phyloP scores from a whole-genome alignment of 495 filamentous ascomycete genomes.

The Pyronema omphalodes region DNA sequence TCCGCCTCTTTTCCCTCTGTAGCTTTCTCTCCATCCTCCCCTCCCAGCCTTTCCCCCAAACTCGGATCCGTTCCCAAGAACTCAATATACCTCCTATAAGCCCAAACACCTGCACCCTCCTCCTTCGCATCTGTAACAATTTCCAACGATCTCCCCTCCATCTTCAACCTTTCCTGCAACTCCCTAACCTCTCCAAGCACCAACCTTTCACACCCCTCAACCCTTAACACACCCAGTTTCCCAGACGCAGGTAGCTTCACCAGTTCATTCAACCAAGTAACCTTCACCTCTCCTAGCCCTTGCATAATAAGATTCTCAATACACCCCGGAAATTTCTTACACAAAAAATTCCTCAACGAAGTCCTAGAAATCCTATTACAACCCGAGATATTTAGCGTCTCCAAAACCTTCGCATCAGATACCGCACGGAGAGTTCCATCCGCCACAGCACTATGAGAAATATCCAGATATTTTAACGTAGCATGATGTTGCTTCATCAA shows the following conservation, averaged over 20 bases:
- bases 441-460: conserved; percentile 17
- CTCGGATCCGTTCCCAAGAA: conserved; percentile 6
- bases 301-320: conserved; percentile 9
- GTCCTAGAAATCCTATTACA: conserved; percentile 11
- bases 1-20: background rate
- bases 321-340: conserved; percentile 12
- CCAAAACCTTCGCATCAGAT: conserved; percentile 9
- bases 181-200: conserved; percentile 15
- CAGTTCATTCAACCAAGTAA: conserved; percentile 17
- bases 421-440: conserved; percentile 17
- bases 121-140: conserved; percentile 10
- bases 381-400: conserved; percentile 7
- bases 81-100: conserved; percentile 16
- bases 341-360: conserved; percentile 11
- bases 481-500: conserved; percentile 12
- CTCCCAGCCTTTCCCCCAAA: conserved; percentile 2
- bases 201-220: conserved; percentile 16
- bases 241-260: conserved; percentile 1
- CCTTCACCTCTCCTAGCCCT: conserved; percentile 14
- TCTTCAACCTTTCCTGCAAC: conserved; percentile 7
- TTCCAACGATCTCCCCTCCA: conserved; percentile 1
- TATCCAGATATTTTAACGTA: conserved; percentile 8
- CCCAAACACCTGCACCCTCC: conserved; percentile 13
- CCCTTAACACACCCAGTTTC: conserved; percentile 10
- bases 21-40: background rate